Base-by-base conservation (phyloP, 1,284 basidiomycete genomes). In the Ceratobasidium theobromae region DNA sequence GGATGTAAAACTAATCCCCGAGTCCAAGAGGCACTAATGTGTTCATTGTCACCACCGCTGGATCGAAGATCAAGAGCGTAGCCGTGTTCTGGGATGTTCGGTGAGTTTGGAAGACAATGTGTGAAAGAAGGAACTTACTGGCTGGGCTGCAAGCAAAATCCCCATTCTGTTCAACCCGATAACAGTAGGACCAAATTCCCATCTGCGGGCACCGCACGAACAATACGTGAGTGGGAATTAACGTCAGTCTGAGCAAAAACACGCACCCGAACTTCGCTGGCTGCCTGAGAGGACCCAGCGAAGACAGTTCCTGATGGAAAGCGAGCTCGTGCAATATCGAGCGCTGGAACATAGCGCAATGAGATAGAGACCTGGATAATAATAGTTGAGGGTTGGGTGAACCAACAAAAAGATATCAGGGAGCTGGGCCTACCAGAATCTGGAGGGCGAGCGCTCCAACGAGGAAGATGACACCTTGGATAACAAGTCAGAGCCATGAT, bases 1-100 rank as follows among this genome's bases (percentile, higher is more conserved):
- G 87, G 87, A 71, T 89, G 87, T 25, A 89, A 79, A 3, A 84
- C 86, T 4, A 91, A 81, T 4, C 88, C 88, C 51, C 83, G 82
- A 11, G 88, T 91, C 86, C 87, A 89, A 3, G 84, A 81, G 0
- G 82, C 72, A 3, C 77, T 79, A 68, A 87, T 77, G 30, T 65
- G 55, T 21, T 53, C 68, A 23, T 55, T 38, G 18, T 69, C 66
- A 25, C 62, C 62, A 21, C 51, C 58, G 32, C 67, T 67, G 14
- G 68, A 66, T 46, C 60, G 38, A 25, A 73, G 27, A 33, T 49
- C 18, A 25, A 85, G 71, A 43, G 76, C 74, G 73, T 90, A 89
- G 16, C 79, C 87, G 70, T 82, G 77, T 3, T 38, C 57, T 60
- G n/a, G 18, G 11, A 11, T 25, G 41, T 8, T 12, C 4, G 25